These are phyloP conservation scores for Lathyrus aphaca DNA, from an alignment of 306 rosid species.

Conservation along the genomic window DNA sequence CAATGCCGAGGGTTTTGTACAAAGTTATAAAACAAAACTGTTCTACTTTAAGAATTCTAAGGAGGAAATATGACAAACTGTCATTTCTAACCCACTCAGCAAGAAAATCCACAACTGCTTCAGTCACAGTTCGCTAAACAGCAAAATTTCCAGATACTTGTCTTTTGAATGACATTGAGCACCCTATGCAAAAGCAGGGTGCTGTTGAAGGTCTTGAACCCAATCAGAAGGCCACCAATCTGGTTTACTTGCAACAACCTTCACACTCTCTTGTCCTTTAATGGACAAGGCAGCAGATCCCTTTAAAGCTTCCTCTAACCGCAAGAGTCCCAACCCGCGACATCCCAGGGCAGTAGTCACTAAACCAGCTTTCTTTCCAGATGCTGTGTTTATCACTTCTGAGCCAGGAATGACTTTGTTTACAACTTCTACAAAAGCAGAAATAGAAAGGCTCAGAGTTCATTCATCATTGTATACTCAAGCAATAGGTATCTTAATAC, in stretches of 20 bases:
- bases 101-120: constrained; percentile 30
- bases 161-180: constrained; percentile 28
- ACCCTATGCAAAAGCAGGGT: constrained; percentile 46
- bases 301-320: constrained; percentile 69
- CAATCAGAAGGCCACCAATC: constrained; percentile 63
- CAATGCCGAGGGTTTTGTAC: background rate
- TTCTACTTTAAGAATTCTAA: constrained; percentile 1
- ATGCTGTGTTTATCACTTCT: constrained; percentile 51
- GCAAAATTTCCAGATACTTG: constrained; percentile 12
- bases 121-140: background rate
- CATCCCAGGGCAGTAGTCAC: constrained; percentile 71
- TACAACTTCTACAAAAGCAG: constrained; percentile 54
- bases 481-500: background rate
- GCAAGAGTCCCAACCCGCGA: constrained; percentile 76
- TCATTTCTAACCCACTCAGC: too few species aligned
- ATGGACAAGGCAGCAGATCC: constrained; percentile 53
- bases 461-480: background rate
- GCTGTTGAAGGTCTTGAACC: constrained; percentile 49
- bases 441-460: constrained; percentile 24
- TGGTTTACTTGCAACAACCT: constrained; percentile 65
- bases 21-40: constrained; percentile 31
- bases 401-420: constrained; percentile 63
- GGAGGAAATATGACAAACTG: constrained; percentile 30
- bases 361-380: constrained; percentile 66
- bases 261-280: constrained; percentile 61